Evolutionary conservation across 2,329 filamentous ascomycete genomes (phyloP), one percentile per base, ranked within the genome.

Genomic region (Nemania sp.): DNA sequence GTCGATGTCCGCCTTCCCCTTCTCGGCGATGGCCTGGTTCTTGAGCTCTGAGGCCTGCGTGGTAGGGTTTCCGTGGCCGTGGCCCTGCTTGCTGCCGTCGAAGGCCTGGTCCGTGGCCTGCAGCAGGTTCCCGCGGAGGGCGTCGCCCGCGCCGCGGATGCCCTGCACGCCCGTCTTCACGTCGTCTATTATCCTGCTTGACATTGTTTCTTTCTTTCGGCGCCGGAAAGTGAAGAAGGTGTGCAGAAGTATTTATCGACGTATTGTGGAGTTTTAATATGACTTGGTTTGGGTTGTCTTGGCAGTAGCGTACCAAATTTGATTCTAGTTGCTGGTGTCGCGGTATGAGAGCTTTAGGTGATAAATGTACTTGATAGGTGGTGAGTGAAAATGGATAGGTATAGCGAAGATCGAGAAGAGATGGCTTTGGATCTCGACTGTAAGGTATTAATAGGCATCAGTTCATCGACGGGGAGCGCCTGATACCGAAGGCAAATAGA

Each of bases 121-220:
- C 62, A 72, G 60, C n/a, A 68, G 53, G 39, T 54, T 64, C 35
- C 72, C 73, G n/a, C 72, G 70, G n/a, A 74, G 51, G 10, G 68
- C 65, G 51, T 75, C 72, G 37, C 73, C 72, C 5, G 68, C 70
- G 54, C 72, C 72, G 17, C 63, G 68, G 56, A 74, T 61, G 58
- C 72, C 72, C 56, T 74, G 73, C 15, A 73, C 35, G 53, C 70
- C 66, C 15, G 71, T 70, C 62, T 73, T 73, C 45, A 74, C 62
- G 64, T 74, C 72, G n/a, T 73, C 62, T 25, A 71, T 57, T 10
- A 73, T 62, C 47, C 70, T 60, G 55, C 21, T 71, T 5, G 68
- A 68, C 72, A 74, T 74, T 29, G 12, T n/a, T 67, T 40, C 25
- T 51, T 34, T 18, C 40, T 39, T 29, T 13, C 1, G 7, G 29